Evolutionary conservation across 2,329 filamentous ascomycete species (phyloP).

Genomic region (Exophiala bonariae): DNA sequence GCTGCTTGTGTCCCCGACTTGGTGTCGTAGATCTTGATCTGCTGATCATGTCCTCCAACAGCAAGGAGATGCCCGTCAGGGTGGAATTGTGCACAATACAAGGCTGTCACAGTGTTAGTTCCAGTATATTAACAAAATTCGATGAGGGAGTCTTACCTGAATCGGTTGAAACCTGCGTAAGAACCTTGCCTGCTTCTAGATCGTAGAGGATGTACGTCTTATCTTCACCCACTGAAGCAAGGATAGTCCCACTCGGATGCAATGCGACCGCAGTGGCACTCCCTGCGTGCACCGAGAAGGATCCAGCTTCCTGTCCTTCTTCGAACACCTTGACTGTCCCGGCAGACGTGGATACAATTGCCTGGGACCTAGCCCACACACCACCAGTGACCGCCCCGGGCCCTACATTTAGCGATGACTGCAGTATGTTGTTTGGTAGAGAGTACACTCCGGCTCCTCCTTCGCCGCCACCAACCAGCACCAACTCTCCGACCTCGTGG

Average conservation of each 20-base stretch:
- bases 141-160: conserved; percentile 61
- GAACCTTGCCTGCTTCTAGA: conserved; percentile 63
- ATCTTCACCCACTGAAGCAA: conserved; percentile 85
- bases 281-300: conserved; percentile 79
- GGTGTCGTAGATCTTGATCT: conserved; percentile 87
- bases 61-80: conserved; percentile 95
- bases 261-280: conserved; percentile 73
- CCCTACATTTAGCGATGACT: conserved; percentile 50
- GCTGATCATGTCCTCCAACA: conserved; percentile 74
- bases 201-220: conserved; percentile 95
- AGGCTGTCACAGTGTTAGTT: conserved; percentile 50
- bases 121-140: conserved; percentile 1
- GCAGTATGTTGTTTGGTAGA: conserved; percentile 71
- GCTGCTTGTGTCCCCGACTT: conserved; percentile 76
- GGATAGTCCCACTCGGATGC: conserved; percentile 78
- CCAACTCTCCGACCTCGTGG: conserved; percentile 63
- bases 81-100: conserved; percentile 82
- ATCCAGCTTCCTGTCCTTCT: conserved; percentile 63
- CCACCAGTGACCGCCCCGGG: conserved; percentile 68
- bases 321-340: conserved; percentile 81
- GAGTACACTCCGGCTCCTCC: conserved; percentile 78
- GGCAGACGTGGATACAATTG: conserved; percentile 71
- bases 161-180: conserved; percentile 78
- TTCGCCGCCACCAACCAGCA: conserved; percentile 72
- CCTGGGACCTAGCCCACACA: conserved; percentile 60